These are phyloP conservation scores for Pyricularia pennisetigena DNA, from an alignment of 2,329 filamentous ascomycete genomes.

Conservation along the genomic window DNA sequence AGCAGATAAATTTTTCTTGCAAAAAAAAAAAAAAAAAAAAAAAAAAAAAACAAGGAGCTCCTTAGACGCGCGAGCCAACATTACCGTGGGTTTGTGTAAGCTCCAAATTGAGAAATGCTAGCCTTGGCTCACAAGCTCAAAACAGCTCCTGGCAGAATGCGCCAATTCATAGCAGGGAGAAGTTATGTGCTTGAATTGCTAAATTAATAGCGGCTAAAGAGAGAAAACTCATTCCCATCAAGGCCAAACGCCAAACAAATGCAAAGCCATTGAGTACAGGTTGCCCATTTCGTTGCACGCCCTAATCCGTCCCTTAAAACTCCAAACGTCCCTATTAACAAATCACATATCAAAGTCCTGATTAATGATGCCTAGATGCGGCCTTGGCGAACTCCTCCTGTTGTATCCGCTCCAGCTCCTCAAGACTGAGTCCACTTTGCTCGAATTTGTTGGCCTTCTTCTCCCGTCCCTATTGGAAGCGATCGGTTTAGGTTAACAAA, in stretches of 20 bases:
- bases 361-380: slow-evolving; percentile 55
- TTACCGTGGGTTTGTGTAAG: neutral
- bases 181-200: neutral
- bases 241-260: slow-evolving; percentile 5
- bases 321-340: neutral
- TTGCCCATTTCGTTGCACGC: neutral
- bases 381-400: slow-evolving; percentile 85
- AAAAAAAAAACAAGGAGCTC: neutral
- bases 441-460: slow-evolving; percentile 98
- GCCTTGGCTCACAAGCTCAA: neutral
- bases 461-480: slow-evolving; percentile 62
- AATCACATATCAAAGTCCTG: neutral
- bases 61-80: neutral
- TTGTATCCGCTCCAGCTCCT: slow-evolving; percentile 81
- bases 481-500: slow-evolving; percentile 57
- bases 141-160: neutral
- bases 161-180: neutral
- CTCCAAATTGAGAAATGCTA: neutral
- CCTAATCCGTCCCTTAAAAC: neutral
- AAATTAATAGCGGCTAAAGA: neutral
- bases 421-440: slow-evolving; percentile 82
- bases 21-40: neutral
- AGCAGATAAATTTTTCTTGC: neutral
- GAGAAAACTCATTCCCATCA: neutral
- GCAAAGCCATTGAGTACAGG: neutral